Conservation (phyloP, 2,329 filamentous ascomycete genomes). For the Colletotrichum filicis region DNA sequence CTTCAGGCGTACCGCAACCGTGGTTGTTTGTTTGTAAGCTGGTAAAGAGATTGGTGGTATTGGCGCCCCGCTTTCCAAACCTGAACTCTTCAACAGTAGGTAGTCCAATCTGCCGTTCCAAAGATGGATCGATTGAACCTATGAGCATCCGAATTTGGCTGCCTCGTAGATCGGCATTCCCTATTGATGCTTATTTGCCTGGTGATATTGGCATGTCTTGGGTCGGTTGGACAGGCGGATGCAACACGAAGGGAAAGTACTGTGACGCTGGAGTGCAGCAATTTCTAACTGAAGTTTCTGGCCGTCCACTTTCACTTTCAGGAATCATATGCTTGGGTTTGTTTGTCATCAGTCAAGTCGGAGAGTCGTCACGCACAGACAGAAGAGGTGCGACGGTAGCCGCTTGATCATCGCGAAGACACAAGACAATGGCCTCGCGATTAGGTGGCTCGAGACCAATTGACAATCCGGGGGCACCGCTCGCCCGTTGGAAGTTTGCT, state of each 20-base stretch:
- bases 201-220: background rate
- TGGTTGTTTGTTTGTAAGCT: background rate
- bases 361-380: conserved; percentile 10
- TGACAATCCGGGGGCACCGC: background rate
- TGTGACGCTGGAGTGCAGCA: background rate
- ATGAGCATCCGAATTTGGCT: background rate
- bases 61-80: conserved; percentile 17
- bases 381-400: background rate
- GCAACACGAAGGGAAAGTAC: background rate
- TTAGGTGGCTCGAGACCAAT: background rate
- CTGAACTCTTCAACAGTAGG: conserved; percentile 7
- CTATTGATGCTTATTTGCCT: conserved; percentile 8
- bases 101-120: conserved; percentile 16
- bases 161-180: conserved; percentile 13
- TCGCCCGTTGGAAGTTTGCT: conserved; percentile 1
- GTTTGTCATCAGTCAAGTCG: background rate
- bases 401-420: background rate
- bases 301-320: background rate
- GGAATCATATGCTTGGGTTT: background rate
- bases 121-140: conserved; percentile 18
- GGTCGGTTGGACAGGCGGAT: background rate
- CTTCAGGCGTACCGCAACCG: background rate
- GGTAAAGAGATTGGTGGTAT: background rate
- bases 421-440: background rate
- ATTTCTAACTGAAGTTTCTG: background rate